Evolutionary conservation across 2,329 filamentous ascomycete genomes (phyloP).

Genomic region (Calonectria pseudoturangicola): DNA sequence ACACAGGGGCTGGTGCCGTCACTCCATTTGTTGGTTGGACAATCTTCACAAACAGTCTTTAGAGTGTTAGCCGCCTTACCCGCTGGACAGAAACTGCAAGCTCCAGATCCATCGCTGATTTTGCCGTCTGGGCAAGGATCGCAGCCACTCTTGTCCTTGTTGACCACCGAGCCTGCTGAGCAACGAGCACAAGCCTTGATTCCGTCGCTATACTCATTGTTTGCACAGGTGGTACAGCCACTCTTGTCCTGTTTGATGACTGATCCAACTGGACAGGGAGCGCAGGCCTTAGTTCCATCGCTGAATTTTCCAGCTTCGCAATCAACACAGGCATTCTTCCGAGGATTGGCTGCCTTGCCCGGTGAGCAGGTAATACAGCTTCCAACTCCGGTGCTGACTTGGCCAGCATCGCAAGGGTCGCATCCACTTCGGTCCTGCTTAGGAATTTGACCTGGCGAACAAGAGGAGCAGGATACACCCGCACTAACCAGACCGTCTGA

Average conservation of each 20-base stretch:
- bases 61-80: background rate
- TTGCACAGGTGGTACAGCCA: background rate
- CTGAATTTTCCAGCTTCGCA: background rate
- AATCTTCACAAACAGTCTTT: background rate
- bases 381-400: background rate
- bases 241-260: background rate
- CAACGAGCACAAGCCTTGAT: background rate
- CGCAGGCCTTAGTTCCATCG: background rate
- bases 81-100: background rate
- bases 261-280: background rate
- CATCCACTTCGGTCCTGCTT: background rate
- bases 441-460: background rate
- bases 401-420: background rate
- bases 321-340: background rate
- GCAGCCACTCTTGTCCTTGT: background rate
- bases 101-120: conserved; percentile 1
- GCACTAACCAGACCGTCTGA: background rate
- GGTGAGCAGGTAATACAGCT: background rate
- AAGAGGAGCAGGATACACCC: background rate
- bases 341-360: background rate
- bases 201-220: background rate
- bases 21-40: background rate
- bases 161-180: background rate
- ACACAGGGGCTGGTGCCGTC: background rate
- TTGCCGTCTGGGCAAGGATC: background rate